phyloP scores from a whole-genome alignment of 2,329 filamentous ascomycete species.

The Graphilbum fragrans region DNA sequence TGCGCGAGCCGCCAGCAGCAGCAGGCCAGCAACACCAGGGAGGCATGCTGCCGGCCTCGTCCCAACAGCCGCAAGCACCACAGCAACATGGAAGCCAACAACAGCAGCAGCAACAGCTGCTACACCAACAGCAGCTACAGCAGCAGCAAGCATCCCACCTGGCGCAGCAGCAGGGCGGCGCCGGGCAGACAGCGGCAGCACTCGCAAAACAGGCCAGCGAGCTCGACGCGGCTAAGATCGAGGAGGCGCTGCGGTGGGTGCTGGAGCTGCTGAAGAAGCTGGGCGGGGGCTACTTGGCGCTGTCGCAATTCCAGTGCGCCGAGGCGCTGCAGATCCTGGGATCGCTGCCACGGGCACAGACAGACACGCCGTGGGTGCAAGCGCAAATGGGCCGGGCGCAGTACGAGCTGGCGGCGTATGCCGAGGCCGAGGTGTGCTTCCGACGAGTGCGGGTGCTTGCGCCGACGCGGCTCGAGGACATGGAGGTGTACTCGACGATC shows the following conservation, averaged over 20 bases:
- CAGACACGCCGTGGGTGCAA: conserved; percentile 87
- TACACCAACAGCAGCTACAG: not conserved
- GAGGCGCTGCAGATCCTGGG: conserved; percentile 66
- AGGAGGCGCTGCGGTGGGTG: conserved; percentile 65
- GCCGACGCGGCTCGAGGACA: conserved; percentile 77
- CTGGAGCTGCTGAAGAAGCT: conserved; percentile 74
- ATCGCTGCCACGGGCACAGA: conserved; percentile 58
- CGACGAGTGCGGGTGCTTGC: conserved; percentile 65
- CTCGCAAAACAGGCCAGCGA: conserved; percentile 26
- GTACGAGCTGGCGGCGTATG: conserved; percentile 81
- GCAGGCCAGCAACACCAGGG: not conserved
- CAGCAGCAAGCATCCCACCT: conserved; percentile 1
- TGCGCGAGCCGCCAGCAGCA: conserved; percentile 6
- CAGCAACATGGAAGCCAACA: not conserved
- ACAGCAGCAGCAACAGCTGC: conserved; percentile 1
- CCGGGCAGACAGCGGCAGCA: conserved; percentile 4
- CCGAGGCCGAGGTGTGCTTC: conserved; percentile 79
- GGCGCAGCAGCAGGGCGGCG: not conserved
- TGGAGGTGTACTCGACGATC: conserved; percentile 98
- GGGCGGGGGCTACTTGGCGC: conserved; percentile 64
- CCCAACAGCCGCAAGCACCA: not conserved
- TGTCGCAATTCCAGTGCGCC: conserved; percentile 67
- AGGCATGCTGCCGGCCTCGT: not conserved
- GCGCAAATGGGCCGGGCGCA: conserved; percentile 82
- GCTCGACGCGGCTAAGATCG: conserved; percentile 49